Conservation (phyloP, 179 eudicot genomes). For the Spinacia oleracea region DNA sequence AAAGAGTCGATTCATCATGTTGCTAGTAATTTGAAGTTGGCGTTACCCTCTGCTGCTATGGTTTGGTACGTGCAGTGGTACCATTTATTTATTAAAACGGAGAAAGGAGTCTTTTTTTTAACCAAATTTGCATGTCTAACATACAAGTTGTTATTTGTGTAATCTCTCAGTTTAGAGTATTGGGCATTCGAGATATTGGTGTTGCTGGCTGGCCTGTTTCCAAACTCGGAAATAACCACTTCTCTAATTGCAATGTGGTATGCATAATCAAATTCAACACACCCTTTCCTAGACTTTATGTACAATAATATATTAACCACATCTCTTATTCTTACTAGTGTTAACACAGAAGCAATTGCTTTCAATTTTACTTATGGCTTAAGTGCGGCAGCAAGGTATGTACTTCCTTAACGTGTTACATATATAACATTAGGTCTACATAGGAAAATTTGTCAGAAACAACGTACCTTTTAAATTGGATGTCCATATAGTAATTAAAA, state of each 20-base stretch:
- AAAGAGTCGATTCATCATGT: constrained; percentile 42
- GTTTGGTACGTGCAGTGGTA: constrained; percentile 78
- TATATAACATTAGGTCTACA: too few relatives aligned
- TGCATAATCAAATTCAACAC: neutral
- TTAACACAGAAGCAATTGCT: constrained; percentile 68
- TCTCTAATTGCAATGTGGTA: constrained; percentile 82
- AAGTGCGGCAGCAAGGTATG: constrained; percentile 80
- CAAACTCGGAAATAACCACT: constrained; percentile 56
- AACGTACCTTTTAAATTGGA: too few relatives aligned
- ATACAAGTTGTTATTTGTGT: neutral
- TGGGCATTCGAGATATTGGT: constrained; percentile 90
- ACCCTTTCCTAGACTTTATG: neutral
- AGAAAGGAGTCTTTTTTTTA: too few relatives aligned
- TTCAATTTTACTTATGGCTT: constrained; percentile 71
- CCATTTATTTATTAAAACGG: too few relatives aligned
- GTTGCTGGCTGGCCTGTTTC: constrained; percentile 70
- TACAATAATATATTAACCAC: neutral
- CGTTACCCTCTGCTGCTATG: constrained; percentile 86
- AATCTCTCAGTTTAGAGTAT: constrained; percentile 57
- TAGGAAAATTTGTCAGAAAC: too few relatives aligned
- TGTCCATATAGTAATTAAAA: too few relatives aligned
- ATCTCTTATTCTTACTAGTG: constrained; percentile 38
- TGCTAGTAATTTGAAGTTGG: constrained; percentile 44
- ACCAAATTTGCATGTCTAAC: neutral
- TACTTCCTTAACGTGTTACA: neutral